Evolutionary conservation across 352 stramenopile genomes (phyloP).

Genomic region (Phytophthora gonapodyides): DNA sequence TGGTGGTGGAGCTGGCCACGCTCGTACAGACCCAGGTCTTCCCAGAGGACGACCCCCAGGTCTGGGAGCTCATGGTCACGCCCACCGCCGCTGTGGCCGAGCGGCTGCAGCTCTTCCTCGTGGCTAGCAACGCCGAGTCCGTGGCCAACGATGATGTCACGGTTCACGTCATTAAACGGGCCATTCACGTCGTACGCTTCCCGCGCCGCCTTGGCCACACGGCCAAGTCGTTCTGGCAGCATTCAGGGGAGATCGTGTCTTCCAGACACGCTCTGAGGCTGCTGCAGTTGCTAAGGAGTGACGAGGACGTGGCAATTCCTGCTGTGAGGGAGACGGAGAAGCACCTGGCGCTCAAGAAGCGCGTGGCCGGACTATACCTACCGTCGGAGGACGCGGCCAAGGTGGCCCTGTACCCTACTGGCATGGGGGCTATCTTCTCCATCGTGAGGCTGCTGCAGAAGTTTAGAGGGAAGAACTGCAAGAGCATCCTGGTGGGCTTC

Average conservation of each 20-base stretch:
- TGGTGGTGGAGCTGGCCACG: conserved; percentile 72
- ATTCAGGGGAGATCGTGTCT: conserved; percentile 92
- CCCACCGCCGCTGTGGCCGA: conserved; percentile 62
- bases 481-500: conserved; percentile 93
- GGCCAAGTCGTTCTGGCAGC: conserved; percentile 93
- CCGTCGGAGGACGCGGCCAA: conserved; percentile 4
- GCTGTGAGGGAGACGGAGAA: conserved; percentile 14
- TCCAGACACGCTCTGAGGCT: conserved; percentile 81
- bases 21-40: conserved; percentile 36
- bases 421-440: conserved; percentile 90
- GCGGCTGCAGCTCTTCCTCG: conserved; percentile 74
- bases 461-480: conserved; percentile 38
- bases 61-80: conserved; percentile 49
- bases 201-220: conserved; percentile 43
- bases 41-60: conserved; percentile 6
- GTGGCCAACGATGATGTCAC: conserved; percentile 37
- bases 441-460: conserved; percentile 73
- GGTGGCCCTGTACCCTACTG: conserved; percentile 86
- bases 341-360: conserved; percentile 51
- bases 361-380: conserved; percentile 64
- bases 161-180: conserved; percentile 48
- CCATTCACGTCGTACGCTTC: conserved; percentile 79
- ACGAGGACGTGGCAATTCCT: conserved; percentile 3
- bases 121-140: conserved; percentile 35
- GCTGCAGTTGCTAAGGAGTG: conserved; percentile 50